Evolutionary conservation across 768 basidiomycete genomes (phyloP).

Genomic region (Tricholoma sp.): DNA sequence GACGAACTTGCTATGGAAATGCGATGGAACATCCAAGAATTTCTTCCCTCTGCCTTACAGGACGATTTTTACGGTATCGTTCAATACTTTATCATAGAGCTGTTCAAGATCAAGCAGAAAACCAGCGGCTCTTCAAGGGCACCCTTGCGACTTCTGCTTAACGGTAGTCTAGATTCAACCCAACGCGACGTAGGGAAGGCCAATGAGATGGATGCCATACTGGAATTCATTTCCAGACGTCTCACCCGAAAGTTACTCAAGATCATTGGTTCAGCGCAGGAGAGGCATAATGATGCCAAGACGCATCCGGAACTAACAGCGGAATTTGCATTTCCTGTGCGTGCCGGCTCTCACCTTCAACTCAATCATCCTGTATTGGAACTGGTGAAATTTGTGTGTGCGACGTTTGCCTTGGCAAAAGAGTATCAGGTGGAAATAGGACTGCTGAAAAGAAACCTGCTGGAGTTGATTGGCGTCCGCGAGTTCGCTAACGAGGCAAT

Average conservation of each 20-base stretch:
- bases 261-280: slow-evolving; percentile 56
- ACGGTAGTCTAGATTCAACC: slow-evolving; percentile 58
- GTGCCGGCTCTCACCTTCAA: slow-evolving; percentile 82
- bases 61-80: slow-evolving; percentile 67
- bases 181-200: slow-evolving; percentile 63
- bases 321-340: slow-evolving; percentile 74
- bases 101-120: slow-evolving; percentile 71
- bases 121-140: slow-evolving; percentile 53
- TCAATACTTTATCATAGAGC: slow-evolving; percentile 79
- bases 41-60: slow-evolving; percentile 82
- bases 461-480: slow-evolving; percentile 81
- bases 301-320: slow-evolving; percentile 47
- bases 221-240: slow-evolving; percentile 73
- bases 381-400: slow-evolving; percentile 82
- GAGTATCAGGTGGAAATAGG: slow-evolving; percentile 87
- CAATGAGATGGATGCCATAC: slow-evolving; percentile 61
- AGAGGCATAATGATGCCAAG: slow-evolving; percentile 54
- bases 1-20: slow-evolving; percentile 71
- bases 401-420: slow-evolving; percentile 70
- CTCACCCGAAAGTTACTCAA: slow-evolving; percentile 80
- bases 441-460: slow-evolving; percentile 79
- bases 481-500: slow-evolving; percentile 83
- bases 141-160: slow-evolving; percentile 64
- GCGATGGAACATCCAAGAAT: slow-evolving; percentile 89
- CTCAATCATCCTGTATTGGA: slow-evolving; percentile 81